These are phyloP conservation scores for Primulina eburnea DNA, from an alignment of 257 asterid species.

Conservation along the genomic window DNA sequence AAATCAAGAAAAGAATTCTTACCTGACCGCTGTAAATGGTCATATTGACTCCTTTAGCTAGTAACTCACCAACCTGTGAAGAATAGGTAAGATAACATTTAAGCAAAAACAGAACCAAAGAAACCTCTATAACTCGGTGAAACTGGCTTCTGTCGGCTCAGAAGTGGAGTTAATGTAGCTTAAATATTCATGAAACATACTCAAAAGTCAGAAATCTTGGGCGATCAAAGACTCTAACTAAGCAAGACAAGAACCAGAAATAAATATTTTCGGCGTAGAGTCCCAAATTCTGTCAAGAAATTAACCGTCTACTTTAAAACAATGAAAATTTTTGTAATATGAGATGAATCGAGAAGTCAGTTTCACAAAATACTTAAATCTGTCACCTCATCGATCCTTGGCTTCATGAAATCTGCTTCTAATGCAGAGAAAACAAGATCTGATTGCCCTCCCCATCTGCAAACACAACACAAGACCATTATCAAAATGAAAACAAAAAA, in stretches of 20 bases:
- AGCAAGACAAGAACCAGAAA: too few relatives aligned
- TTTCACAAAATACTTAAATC: background rate
- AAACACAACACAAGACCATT: background rate
- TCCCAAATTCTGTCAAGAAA: background rate
- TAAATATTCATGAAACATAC: too few relatives aligned
- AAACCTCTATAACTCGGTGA: background rate
- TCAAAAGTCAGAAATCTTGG: too few relatives aligned
- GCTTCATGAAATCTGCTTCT: slow-evolving; percentile 78
- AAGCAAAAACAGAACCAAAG: background rate
- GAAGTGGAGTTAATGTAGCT: too few relatives aligned
- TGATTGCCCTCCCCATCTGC: slow-evolving; percentile 83
- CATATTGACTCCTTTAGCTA: slow-evolving; percentile 78
- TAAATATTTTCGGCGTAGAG: background rate
- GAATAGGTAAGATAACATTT: background rate
- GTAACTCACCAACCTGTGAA: slow-evolving; percentile 70
- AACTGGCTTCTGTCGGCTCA: too few relatives aligned
- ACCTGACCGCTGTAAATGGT: slow-evolving; percentile 94
- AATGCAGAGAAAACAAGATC: slow-evolving; percentile 47
- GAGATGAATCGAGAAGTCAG: background rate
- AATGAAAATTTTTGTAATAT: too few relatives aligned
- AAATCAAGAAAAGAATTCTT: slow-evolving; percentile 20
- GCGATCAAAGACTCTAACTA: too few relatives aligned
- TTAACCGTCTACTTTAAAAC: background rate
- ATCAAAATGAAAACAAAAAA: background rate
- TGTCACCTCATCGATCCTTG: slow-evolving; percentile 77